Evolutionary conservation across 2,329 filamentous ascomycete genomes (phyloP).

Genomic region (Fusarium brevicatenulatum): DNA sequence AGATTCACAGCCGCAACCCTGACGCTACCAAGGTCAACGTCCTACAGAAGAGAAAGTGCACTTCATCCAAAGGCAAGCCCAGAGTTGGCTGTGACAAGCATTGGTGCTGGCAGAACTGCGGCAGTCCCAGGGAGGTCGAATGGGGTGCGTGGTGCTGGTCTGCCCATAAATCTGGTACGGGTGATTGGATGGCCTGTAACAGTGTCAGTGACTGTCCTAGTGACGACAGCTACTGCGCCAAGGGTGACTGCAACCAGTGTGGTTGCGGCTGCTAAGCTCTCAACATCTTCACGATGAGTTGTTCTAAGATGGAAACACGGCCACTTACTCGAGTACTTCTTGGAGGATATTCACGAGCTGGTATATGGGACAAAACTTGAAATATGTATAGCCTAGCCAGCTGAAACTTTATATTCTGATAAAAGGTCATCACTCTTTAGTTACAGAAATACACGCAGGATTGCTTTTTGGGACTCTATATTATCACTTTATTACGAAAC

Average conservation of each 20-base stretch:
- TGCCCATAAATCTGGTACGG: not conserved
- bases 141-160: not conserved
- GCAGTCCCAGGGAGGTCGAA: not conserved
- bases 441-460: not conserved
- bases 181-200: not conserved
- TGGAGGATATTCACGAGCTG: not conserved
- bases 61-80: not conserved
- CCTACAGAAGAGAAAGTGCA: not conserved
- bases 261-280: not conserved
- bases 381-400: too few species aligned
- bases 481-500: too few species aligned
- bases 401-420: not conserved
- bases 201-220: not conserved
- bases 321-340: not conserved
- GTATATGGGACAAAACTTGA: too few species aligned
- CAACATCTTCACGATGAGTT: too few species aligned
- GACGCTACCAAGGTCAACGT: not conserved
- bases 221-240: not conserved
- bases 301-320: not conserved
- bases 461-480: not conserved
- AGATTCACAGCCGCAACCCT: not conserved
- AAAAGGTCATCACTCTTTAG: accelerated
- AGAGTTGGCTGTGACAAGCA: not conserved
- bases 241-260: conserved; percentile 2
- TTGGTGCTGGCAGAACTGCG: conserved; percentile 5